Conservation (phyloP, 441 rosid species). For the Pelargonium fulgidum region DNA sequence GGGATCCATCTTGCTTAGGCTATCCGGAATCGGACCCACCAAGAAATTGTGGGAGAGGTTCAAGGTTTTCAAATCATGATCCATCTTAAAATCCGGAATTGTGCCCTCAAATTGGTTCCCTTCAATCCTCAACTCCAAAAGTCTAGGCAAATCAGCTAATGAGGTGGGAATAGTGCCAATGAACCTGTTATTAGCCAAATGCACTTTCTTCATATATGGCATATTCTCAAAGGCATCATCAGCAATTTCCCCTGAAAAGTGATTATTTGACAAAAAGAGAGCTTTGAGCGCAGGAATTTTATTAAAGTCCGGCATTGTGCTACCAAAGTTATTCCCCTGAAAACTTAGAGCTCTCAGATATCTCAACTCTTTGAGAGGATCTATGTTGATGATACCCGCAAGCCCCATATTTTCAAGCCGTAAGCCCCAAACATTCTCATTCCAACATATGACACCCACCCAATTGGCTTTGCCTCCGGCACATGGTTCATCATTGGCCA, state of each 20-base stretch:
- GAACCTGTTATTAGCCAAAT: slow-evolving; percentile 56
- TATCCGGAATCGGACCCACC: slow-evolving; percentile 66
- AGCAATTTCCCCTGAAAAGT: slow-evolving; percentile 55
- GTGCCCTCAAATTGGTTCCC: slow-evolving; percentile 56
- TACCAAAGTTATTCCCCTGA: slow-evolving; percentile 59
- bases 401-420: slow-evolving; percentile 63
- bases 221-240: slow-evolving; percentile 57
- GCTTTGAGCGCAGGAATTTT: slow-evolving; percentile 46
- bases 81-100: slow-evolving; percentile 49
- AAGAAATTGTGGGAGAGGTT: slow-evolving; percentile 63
- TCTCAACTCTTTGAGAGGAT: slow-evolving; percentile 38
- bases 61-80: slow-evolving; percentile 30
- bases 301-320: slow-evolving; percentile 55
- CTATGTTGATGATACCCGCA: slow-evolving; percentile 44
- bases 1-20: slow-evolving; percentile 44
- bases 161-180: slow-evolving; percentile 54
- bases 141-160: slow-evolving; percentile 43
- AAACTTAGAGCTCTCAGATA: slow-evolving; percentile 57
- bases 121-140: slow-evolving; percentile 55
- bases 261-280: slow-evolving; percentile 60
- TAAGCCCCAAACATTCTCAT: slow-evolving; percentile 49
- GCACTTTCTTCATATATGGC: slow-evolving; percentile 57
- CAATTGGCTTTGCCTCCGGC: slow-evolving; percentile 35
- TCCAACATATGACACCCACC: slow-evolving; percentile 55
- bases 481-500: slow-evolving; percentile 38